A percentile compares a stretch with the other conserved stretches of the same genome.
Conservation (phyloP, 495 filamentous ascomycete species). For the Pseudoneurospora amorphoporcata region DNA sequence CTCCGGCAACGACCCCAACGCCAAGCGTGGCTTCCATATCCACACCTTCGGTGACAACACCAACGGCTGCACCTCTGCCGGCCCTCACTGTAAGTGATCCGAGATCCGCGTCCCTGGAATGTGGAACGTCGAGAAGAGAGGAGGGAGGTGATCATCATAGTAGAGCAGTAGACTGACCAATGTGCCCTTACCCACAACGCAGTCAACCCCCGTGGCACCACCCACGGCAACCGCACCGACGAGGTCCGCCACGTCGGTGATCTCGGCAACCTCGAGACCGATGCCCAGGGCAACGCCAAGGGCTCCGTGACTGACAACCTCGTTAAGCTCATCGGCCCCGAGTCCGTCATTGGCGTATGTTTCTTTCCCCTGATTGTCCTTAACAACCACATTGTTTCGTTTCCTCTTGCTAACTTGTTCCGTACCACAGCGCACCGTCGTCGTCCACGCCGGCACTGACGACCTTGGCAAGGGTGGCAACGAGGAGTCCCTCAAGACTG, state of each 20-base stretch:
- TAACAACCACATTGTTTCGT: not conserved
- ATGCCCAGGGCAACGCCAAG: slow-evolving; percentile 77
- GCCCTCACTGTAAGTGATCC: slow-evolving; percentile 73
- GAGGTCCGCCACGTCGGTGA: slow-evolving; percentile 88
- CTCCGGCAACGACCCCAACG: slow-evolving; percentile 83
- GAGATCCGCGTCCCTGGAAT: not conserved
- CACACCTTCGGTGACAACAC: slow-evolving; percentile 99
- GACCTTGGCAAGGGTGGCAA: slow-evolving; percentile 84
- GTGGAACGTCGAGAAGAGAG: not conserved
- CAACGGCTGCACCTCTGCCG: slow-evolving; percentile 97
- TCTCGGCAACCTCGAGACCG: slow-evolving; percentile 92
- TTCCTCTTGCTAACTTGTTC: slow-evolving; percentile 2
- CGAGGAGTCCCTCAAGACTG: slow-evolving; percentile 94
- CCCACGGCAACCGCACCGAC: slow-evolving; percentile 79
- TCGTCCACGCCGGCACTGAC: slow-evolving; percentile 89
- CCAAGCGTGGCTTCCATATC: slow-evolving; percentile 93
- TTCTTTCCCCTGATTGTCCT: not conserved
- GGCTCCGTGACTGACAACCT: slow-evolving; percentile 66
- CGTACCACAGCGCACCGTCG: slow-evolving; percentile 68
- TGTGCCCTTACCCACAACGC: slow-evolving; percentile 3
- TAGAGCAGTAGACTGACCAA: not conserved
- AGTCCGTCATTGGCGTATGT: slow-evolving; percentile 92
- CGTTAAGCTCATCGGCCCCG: slow-evolving; percentile 87
- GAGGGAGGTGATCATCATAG: not conserved
- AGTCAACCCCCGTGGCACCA: slow-evolving; percentile 94